These are phyloP conservation scores for Colletotrichum sp. DNA, from an alignment of 2,329 filamentous ascomycete genomes.

Conservation along the genomic window DNA sequence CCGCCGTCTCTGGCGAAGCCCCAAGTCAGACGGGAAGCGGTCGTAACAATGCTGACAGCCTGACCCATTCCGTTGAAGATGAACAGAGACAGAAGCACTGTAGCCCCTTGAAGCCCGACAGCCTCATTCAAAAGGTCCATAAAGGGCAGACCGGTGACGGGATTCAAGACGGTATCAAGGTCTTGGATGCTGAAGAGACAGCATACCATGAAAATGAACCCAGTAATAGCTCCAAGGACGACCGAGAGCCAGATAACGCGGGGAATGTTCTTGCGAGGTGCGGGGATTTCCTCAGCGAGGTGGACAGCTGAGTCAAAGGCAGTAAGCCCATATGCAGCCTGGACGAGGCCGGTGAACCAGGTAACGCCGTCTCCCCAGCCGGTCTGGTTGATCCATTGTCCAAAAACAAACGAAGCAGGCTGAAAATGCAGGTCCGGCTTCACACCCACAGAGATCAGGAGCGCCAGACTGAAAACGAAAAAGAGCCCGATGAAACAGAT, in stretches of 20 bases:
- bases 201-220: constrained; percentile 57
- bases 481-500: constrained; percentile 57
- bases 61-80: constrained; percentile 62
- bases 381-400: constrained; percentile 53
- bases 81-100: constrained; percentile 54
- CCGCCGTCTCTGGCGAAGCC: constrained; percentile 60
- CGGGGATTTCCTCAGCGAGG: constrained; percentile 62
- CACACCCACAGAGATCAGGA: constrained; percentile 57
- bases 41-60: constrained; percentile 55
- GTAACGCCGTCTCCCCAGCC: constrained; percentile 60
- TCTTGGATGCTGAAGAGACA: constrained; percentile 57
- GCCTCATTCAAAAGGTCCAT: constrained; percentile 50
- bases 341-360: constrained; percentile 64
- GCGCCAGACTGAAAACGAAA: constrained; percentile 54
- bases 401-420: constrained; percentile 57
- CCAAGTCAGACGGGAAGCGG: constrained; percentile 57
- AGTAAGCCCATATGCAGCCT: constrained; percentile 60
- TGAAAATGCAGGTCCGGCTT: constrained; percentile 50
- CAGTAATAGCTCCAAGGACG: constrained; percentile 50
- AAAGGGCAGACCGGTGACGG: constrained; percentile 49
- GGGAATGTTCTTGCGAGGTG: constrained; percentile 55
- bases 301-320: constrained; percentile 65
- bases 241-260: constrained; percentile 59
- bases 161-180: constrained; percentile 43
- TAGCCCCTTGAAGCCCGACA: constrained; percentile 43